phyloP scores from a whole-genome alignment of 148 eudicot genomes.

The Nyssa sinensis region DNA sequence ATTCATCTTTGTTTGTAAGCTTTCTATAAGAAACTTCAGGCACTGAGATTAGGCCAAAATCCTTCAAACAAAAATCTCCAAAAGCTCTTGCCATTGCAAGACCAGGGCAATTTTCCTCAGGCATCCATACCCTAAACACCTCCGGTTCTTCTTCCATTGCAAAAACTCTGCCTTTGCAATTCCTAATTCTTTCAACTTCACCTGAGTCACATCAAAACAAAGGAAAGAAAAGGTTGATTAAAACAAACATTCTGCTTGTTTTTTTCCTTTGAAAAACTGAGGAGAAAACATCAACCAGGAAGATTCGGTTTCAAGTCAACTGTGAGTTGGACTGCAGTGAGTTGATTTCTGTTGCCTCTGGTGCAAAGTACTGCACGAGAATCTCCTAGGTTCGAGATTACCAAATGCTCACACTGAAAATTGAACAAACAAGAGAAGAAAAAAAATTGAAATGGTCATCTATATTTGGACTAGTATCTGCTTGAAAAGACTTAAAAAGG shows the following conservation, averaged over 20 bases:
- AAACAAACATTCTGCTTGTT: not conserved
- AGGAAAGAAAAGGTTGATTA: not conserved
- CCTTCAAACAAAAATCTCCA: conserved; percentile 90
- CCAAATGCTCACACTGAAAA: conserved; percentile 59
- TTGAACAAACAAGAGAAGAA: not conserved
- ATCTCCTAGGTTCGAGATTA: conserved; percentile 83
- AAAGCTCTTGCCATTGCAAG: conserved; percentile 96
- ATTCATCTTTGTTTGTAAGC: conserved; percentile 68
- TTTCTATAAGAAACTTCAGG: conserved; percentile 66
- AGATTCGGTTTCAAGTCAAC: conserved; percentile 82
- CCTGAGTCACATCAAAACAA: conserved; percentile 20
- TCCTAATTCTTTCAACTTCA: conserved; percentile 61
- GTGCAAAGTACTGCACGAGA: conserved; percentile 82
- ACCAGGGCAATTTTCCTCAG: conserved; percentile 76
- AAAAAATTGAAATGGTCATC: too few relatives aligned
- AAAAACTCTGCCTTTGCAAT: conserved; percentile 62
- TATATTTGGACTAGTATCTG: too few relatives aligned
- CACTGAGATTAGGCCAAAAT: conserved; percentile 76
- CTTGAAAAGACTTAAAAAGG: too few relatives aligned
- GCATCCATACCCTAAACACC: conserved; percentile 76
- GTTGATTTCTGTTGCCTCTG: conserved; percentile 48
- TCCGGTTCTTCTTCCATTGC: conserved; percentile 64
- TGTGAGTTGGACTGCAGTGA: conserved; percentile 61
- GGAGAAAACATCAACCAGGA: conserved; percentile 27
- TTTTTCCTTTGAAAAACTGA: not conserved